Conservation (phyloP, 345 rosid species). For the Eucalyptus rudis region DNA sequence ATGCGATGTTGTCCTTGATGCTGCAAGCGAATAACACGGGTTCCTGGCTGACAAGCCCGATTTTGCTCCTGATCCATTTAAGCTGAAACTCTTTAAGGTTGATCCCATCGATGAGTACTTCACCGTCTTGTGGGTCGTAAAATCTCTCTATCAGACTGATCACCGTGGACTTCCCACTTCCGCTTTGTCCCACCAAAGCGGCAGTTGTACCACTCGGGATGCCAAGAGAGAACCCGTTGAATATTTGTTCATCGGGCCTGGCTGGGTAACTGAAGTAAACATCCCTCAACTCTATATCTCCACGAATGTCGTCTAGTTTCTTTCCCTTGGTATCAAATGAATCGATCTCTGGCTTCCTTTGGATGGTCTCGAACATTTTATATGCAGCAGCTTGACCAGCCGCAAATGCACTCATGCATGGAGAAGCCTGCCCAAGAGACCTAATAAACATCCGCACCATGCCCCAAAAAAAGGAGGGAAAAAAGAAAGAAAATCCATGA, state of each 20-base stretch:
- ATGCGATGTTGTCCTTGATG: constrained; percentile 20
- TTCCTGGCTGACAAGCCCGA: constrained; percentile 26
- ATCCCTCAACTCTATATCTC: constrained; percentile 14
- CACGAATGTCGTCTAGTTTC: constrained; percentile 7
- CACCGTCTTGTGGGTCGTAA: constrained; percentile 15
- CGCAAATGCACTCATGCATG: constrained; percentile 21
- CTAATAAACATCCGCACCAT: not conserved
- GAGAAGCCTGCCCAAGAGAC: constrained; percentile 28
- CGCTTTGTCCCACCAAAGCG: constrained; percentile 30
- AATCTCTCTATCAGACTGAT: constrained; percentile 21
- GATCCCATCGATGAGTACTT: constrained; percentile 17
- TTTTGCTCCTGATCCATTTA: constrained; percentile 20
- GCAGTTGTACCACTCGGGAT: constrained; percentile 16
- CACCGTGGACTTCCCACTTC: constrained; percentile 26
- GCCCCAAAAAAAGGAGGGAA: not conserved
- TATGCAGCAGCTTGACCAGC: constrained; percentile 21
- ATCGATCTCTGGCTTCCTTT: constrained; percentile 16
- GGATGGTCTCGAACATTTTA: constrained; percentile 23
- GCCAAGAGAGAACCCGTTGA: constrained; percentile 11
- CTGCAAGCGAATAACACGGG: constrained; percentile 18
- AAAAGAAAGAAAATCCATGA: not conserved
- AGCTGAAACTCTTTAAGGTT: constrained; percentile 15
- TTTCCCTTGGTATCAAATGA: constrained; percentile 8
- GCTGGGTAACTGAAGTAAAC: constrained; percentile 26
- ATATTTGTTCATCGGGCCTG: constrained; percentile 19